Base-by-base conservation (phyloP, 305 asterid species). In the Petunia hybrid region DNA sequence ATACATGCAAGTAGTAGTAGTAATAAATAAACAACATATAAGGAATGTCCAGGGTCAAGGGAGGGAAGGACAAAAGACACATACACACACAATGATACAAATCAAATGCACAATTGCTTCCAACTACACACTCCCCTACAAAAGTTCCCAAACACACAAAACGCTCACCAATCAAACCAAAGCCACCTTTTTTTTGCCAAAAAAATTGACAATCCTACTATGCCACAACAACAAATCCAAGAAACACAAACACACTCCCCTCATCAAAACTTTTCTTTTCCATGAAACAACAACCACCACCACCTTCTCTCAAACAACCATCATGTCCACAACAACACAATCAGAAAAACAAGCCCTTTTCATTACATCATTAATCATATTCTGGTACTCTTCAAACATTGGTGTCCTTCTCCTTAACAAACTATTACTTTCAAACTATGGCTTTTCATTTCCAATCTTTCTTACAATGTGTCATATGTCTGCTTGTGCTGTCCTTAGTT, bases 381-480 rank as follows among this genome's bases (percentile, higher is more conserved):
- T 92, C 0, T 94, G 98, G 99, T 96, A 96, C 86, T 84, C 97
- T 0, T 85, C 92, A 78, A 96, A 96, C 87, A 96, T 96, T 45
- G 99, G 98, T 16, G 99, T 94, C 5, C 94, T 96, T 12, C 98
- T 96, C 76, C 92, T 96, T 74, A 96, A 96, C 95, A 96, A 96
- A 81, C 91, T 80, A 56, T 91, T 96, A 77, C 97, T 96, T 81
- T 96, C 99, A 2, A 96, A 90, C 83, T 94, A 92, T 88, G 98
- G 98, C 42, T 91, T 94, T 70, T 85, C 91, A 6, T 96, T 85
- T 85, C 99, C 99, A 5, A 87, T 94, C 51, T 96, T 96, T 88
- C 97, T 96, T 81, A 96, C 99, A 78, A 96, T 96, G 98, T 96
- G 99, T 88, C 99, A 96, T 91, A 96, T 96, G 99, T 84, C 97